These are phyloP conservation scores for Neopestalotiopsis sp. DNA, from an alignment of 2,329 filamentous ascomycete genomes.

Conservation along the genomic window DNA sequence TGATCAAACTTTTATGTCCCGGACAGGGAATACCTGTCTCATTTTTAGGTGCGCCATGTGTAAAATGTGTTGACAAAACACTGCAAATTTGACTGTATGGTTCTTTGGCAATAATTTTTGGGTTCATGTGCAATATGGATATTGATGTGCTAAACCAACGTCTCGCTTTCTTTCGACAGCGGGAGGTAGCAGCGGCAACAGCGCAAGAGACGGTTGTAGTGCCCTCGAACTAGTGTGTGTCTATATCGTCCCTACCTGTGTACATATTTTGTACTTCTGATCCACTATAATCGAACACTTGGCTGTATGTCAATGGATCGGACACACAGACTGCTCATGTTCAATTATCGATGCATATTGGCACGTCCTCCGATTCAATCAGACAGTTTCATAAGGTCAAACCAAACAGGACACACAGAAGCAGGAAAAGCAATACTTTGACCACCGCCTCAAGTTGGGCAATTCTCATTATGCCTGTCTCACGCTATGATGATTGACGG, in stretches of 20 bases:
- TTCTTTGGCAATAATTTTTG: background rate
- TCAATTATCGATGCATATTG: too few species aligned
- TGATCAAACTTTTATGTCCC: constrained; percentile 19
- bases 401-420: too few species aligned
- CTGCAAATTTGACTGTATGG: background rate
- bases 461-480: background rate
- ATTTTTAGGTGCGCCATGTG: background rate
- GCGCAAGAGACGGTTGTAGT: background rate
- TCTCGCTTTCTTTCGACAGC: background rate
- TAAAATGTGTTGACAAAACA: background rate
- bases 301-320: background rate
- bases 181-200: background rate
- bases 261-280: too few species aligned
- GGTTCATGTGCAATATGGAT: too few species aligned
- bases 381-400: too few species aligned
- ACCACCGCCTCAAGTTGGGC: background rate
- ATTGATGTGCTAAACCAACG: background rate
- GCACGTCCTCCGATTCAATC: too few species aligned
- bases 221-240: background rate
- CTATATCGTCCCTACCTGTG: too few species aligned
- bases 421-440: background rate
- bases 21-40: background rate
- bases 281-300: background rate
- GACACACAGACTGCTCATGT: background rate
- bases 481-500: background rate